Evolutionary conservation across 768 basidiomycete species (phyloP).

Genomic region (Macrolepiota fuliginosa): DNA sequence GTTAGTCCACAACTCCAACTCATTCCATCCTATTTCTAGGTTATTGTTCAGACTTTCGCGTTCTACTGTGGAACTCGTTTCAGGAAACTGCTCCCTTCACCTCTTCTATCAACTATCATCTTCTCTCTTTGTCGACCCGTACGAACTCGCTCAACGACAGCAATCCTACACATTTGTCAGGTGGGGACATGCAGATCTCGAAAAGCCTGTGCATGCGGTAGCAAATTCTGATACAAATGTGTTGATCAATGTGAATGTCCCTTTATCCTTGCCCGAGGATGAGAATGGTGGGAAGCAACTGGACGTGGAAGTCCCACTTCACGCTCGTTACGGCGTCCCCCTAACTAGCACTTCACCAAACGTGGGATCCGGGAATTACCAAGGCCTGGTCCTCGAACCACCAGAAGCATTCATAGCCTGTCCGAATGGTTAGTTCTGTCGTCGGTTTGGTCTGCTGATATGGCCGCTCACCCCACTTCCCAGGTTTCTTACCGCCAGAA

Average conservation of each 20-base stretch:
- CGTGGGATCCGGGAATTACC: background rate
- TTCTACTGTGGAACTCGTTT: background rate
- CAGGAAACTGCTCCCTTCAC: conserved; percentile 2
- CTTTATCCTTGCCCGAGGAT: background rate
- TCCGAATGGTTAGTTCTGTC: background rate
- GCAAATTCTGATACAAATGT: background rate
- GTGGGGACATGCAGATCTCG: conserved; percentile 6
- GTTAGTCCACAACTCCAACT: background rate
- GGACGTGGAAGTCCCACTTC: conserved; percentile 7
- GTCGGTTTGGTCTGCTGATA: background rate
- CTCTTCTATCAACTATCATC: conserved; percentile 1
- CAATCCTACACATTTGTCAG: conserved; percentile 6
- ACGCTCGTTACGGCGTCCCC: conserved; percentile 8
- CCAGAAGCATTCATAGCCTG: conserved; percentile 9
- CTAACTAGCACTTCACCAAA: background rate
- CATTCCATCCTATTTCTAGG: conserved; percentile 7
- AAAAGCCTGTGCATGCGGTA: conserved; percentile 8
- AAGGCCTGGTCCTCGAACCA: background rate
- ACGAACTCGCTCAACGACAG: conserved; percentile 10
- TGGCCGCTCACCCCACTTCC: background rate
- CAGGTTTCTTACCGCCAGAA: background rate
- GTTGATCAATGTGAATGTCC: background rate
- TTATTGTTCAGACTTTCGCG: background rate
- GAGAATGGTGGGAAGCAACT: background rate
- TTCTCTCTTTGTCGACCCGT: conserved; percentile 6